A percentile compares a stretch with the other conserved stretches of the same genome.
Conservation (phyloP, 2,329 filamentous ascomycete genomes). For the Teratosphaeria pseudoeucalypti region DNA sequence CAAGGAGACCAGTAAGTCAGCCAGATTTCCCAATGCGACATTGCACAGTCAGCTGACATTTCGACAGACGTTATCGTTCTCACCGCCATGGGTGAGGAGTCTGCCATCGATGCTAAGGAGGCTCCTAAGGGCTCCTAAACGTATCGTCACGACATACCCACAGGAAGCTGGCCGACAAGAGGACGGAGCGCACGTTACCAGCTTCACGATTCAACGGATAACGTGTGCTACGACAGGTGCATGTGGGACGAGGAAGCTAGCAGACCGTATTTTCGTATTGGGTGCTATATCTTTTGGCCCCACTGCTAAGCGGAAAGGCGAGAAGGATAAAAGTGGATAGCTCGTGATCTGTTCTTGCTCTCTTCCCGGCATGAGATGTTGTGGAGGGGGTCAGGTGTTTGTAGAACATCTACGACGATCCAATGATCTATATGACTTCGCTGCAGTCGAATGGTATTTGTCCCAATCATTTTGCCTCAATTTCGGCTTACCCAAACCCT, state of each 20-base stretch:
- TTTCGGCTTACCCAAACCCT: slow-evolving; percentile 6
- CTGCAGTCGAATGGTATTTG: neutral
- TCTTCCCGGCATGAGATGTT: neutral
- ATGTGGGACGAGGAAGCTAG: neutral
- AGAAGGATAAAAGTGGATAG: neutral
- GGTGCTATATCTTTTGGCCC: neutral
- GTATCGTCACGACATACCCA: neutral
- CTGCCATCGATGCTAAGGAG: slow-evolving; percentile 88
- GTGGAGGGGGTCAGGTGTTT: neutral
- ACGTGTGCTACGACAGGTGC: neutral
- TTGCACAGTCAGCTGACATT: slow-evolving; percentile 43
- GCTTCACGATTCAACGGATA: slow-evolving; percentile 4
- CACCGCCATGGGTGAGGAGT: slow-evolving; percentile 92
- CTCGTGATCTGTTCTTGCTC: neutral
- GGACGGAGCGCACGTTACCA: neutral
- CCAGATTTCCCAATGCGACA: neutral
- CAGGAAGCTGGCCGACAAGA: neutral
- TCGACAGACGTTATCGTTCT: slow-evolving; percentile 60
- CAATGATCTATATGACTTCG: neutral
- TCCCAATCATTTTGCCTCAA: neutral
- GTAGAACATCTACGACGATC: neutral
- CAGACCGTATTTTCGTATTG: neutral
- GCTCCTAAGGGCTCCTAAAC: slow-evolving; percentile 45
- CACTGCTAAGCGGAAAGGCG: neutral
- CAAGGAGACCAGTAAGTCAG: slow-evolving; percentile 81